Evolutionary conservation across 495 filamentous ascomycete species (phyloP), one percentile per base, ranked within the genome.

Genomic region (Aspergillus nidulans): DNA sequence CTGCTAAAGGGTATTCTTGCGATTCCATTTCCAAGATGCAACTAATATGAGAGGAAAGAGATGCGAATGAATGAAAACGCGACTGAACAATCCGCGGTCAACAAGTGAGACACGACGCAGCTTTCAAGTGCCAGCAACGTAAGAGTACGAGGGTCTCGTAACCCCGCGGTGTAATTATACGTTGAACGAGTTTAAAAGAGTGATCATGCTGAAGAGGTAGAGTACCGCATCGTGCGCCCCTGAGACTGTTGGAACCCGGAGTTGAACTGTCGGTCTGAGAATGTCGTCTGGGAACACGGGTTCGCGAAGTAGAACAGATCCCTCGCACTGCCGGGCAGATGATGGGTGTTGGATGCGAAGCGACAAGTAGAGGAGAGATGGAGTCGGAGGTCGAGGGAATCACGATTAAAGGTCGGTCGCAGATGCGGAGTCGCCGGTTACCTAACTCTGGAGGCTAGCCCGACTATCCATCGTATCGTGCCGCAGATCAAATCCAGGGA

Each of bases 1-100:
- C 63, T 65, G 63, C 59, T 46, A 65, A 39, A 38, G 59, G 53
- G 21, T 41, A 44, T 24, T 65, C 63, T 34, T 54, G 59, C 41
- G 50, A 36, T 44, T 55, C 59, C 63, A 65, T 39, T 50, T 43
- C 38, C 42, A 9, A 39, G 46, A 47, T n/a, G 38, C 39, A 16
- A 40, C 47, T 25, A n/a, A 49, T 34, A 25, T 20, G 38, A 23
- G 28, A 59, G 47, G 41, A 30, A 45, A n/a, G n/a, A 23, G 19
- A 42, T 28, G 25, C 23, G 39, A 34, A 26, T 39, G 26, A 38
- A 38, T 26, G 40, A 52, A 44, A 24, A 39, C 32, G 18, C 10
- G 20, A 15, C 8, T 16, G 6, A 8, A 18, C 10, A 12, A 24
- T 16, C n/a, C 16, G 43, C 20, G 6, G 44, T 16, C 32, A 36